Evolutionary conservation across 163 green algal genomes (phyloP), one percentile per base, ranked within the genome.

Genomic region (Volvox carteri): DNA sequence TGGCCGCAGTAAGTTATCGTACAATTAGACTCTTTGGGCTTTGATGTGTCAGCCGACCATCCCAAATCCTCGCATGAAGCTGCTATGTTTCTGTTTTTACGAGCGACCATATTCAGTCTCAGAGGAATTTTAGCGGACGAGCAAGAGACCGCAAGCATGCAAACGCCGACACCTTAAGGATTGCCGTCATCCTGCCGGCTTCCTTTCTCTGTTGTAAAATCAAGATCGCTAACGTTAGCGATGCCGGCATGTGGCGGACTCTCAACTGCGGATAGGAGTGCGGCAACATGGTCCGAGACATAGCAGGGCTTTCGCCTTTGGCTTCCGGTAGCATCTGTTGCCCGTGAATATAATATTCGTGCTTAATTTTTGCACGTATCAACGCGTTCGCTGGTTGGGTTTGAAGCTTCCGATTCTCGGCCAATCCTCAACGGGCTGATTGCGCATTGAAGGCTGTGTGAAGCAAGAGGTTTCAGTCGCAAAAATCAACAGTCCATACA

Each of bases 131-230:
- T 58, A 58, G 48, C 48, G 48, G 23, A 33, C 3, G 60, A 39
- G 60, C 1, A 39, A 37, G 3, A 2, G 4, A 33, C 35, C 28
- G 2, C 2, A 78, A 78, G 70, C 48, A 68, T 46, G 74, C 74
- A 84, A 84, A 56, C 50, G 23, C 75, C 75, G 75, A 72, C 75
- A 84, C 48, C 30, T n/a, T 48, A 72, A 68, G 75, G 48, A 37
- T 68, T 6, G 25, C 33, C 1, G 73, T 28, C 39, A 2, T 42
- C 1, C 21, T 18, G 42, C 39, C 70, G 41, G 70, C 28, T 23
- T 30, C 37, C 41, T 23, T 54, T 30, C 6, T 41, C 11, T 78
- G 23, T 6, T 12, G 67, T 18, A 35, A 56, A 6, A 58, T 58
- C 37, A 39, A 23, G 1, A 56, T 37, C 8, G 9, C 33, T 18